Conservation (phyloP, 352 stramenopile genomes). For the Thraustotheca clavata region DNA sequence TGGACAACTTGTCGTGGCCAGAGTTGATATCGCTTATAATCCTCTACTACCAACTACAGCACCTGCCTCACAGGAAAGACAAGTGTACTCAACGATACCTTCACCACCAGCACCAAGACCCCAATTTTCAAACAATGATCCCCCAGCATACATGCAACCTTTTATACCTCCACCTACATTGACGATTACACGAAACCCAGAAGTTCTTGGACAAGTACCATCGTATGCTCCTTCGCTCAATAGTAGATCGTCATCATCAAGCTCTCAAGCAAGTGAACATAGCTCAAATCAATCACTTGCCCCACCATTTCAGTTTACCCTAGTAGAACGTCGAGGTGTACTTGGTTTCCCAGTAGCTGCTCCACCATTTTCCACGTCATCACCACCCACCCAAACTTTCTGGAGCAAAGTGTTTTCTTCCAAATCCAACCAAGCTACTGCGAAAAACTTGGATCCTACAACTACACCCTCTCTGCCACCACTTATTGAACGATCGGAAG, state of each 20-base stretch:
- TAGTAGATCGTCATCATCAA: neutral
- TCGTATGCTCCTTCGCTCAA: neutral
- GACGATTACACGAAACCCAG: neutral
- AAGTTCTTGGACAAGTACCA: neutral
- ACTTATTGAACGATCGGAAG: neutral
- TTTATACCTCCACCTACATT: neutral
- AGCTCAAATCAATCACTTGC: neutral
- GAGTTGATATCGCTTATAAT: neutral
- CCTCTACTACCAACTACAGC: neutral
- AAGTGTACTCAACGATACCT: no score
- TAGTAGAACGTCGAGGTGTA: slow-evolving; percentile 6
- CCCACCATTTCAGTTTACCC: neutral
- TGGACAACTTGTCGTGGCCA: neutral
- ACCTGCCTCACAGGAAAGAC: no score
- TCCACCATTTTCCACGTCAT: neutral
- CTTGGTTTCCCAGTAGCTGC: slow-evolving; percentile 16
- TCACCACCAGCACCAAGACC: no score
- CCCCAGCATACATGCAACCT: neutral
- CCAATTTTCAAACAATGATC: neutral
- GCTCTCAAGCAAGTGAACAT: neutral
- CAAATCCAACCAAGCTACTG: no score
- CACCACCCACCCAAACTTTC: neutral
- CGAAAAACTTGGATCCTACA: no score
- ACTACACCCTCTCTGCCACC: no score
- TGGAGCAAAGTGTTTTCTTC: no score